A percentile compares a stretch with the other conserved stretches of the same genome.
Evolutionary conservation across 129 eudicot species (phyloP).

Genomic region (Helichrysum umbraculigerum): DNA sequence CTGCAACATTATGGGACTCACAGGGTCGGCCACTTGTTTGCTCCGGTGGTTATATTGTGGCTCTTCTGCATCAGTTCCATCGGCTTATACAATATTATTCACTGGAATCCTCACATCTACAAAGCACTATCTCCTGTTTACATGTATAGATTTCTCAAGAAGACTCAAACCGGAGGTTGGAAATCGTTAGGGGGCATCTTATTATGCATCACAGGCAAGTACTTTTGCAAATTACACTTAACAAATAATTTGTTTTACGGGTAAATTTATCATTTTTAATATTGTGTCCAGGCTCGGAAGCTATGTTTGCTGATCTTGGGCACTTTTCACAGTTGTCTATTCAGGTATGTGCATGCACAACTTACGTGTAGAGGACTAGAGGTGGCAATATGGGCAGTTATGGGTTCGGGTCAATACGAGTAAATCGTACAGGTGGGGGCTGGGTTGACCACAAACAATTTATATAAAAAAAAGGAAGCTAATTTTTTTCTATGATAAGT

Average conservation of each 20-base stretch:
- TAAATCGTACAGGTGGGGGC: neutral
- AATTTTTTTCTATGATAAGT: neutral
- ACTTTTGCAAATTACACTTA: neutral
- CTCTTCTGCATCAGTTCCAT: slow-evolving; percentile 83
- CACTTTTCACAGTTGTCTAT: slow-evolving; percentile 94
- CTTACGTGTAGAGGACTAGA: neutral
- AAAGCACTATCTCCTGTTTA: slow-evolving; percentile 82
- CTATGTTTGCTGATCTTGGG: slow-evolving; percentile 99
- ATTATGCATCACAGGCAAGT: slow-evolving; percentile 84
- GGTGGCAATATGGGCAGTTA: neutral
- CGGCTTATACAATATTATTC: slow-evolving; percentile 82
- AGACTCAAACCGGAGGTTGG: slow-evolving; percentile 93
- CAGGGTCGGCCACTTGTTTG: slow-evolving; percentile 92
- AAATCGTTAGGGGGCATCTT: slow-evolving; percentile 96
- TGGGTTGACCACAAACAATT: neutral
- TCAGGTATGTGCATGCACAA: slow-evolving; percentile 46
- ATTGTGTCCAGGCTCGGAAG: slow-evolving; percentile 78
- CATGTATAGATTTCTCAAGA: slow-evolving; percentile 78
- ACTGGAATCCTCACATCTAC: slow-evolving; percentile 96
- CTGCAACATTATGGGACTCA: slow-evolving; percentile 98
- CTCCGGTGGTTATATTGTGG: slow-evolving; percentile 86
- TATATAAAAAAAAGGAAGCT: neutral
- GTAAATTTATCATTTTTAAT: neutral
- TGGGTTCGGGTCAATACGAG: neutral
- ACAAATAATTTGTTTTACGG: neutral